Base-by-base conservation (phyloP, 2,329 filamentous ascomycete species). In the Colletotrichum liaoningense region DNA sequence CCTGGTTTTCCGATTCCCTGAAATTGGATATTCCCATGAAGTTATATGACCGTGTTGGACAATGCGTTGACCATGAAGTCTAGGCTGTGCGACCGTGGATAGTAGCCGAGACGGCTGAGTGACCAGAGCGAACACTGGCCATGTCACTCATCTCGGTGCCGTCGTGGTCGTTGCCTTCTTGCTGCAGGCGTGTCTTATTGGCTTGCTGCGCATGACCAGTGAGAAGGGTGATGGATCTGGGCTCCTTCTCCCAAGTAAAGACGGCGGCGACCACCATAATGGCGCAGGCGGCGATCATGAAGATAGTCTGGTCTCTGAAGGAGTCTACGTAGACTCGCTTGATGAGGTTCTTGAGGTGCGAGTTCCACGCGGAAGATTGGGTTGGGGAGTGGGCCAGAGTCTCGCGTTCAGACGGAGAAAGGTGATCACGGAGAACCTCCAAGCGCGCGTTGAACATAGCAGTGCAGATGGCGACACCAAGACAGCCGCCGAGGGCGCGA, bases 391-490 rank as follows among this genome's bases (percentile, higher is more conserved):
- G 85, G 72, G 86, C 86, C 24, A 88, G 80, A 14, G 81, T 79
- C 9, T 80, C 79, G n/a, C 88, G 78, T 67, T 87, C 82, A 12
- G 78, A 73, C 4, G 78, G 66, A 12, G 81, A 82, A 67, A 88
- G 77, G 35, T 79, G 75, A 30, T 76, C 75, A 14, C 79, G 77
- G 12, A 89, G 80, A 46, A 83, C 78, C 57, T 85, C 82, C 55
- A 85, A 82, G 66, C 83, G 82, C 38, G 79, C 76, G 77, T 90
- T 89, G 79, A 91, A 88, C 12, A 92, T 84, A 16, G 90, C 86
- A n/a, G 88, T 91, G 75, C 90, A 90, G 28, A 88, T 79, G 0
- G 89, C 87, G 56, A 92, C 83, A 1, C 90, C 90, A 33, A 92
- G 83, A 49, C 88, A 88, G 3, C 90, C 90, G 1, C 90, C 90